These are phyloP conservation scores for Fusarium sp. DNA, from an alignment of 2,329 filamentous ascomycete genomes.

Conservation along the genomic window DNA sequence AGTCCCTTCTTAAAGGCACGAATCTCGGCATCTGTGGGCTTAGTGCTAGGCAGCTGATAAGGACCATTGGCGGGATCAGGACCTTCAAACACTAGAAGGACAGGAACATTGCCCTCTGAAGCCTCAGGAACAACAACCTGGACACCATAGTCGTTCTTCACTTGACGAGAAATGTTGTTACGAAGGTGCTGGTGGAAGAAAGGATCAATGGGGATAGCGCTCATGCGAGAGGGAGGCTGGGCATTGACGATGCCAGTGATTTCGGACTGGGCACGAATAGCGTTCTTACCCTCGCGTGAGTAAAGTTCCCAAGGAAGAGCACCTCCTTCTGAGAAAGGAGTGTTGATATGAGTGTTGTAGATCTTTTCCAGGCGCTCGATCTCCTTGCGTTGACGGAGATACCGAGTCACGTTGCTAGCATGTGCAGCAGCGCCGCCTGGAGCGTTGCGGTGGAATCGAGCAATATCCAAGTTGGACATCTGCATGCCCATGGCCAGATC, in stretches of 20 bases:
- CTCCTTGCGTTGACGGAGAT: constrained; percentile 82
- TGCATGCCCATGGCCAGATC: constrained; percentile 89
- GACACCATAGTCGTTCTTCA: constrained; percentile 76
- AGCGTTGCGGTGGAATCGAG: constrained; percentile 78
- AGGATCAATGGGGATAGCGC: constrained; percentile 72
- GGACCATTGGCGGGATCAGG: constrained; percentile 54
- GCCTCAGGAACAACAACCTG: constrained; percentile 75
- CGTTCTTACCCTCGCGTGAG: constrained; percentile 84
- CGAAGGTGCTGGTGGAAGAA: constrained; percentile 81
- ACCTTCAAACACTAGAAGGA: constrained; percentile 80
- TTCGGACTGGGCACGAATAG: constrained; percentile 76
- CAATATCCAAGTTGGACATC: constrained; percentile 82
- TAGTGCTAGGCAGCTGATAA: constrained; percentile 64
- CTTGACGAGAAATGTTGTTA: constrained; percentile 67
- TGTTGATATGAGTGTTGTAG: constrained; percentile 87
- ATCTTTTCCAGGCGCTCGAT: constrained; percentile 82
- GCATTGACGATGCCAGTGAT: constrained; percentile 77
- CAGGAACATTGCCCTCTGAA: constrained; percentile 64
- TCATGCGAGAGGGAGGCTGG: constrained; percentile 77
- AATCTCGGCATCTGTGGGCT: constrained; percentile 60
- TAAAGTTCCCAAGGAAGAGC: constrained; percentile 88
- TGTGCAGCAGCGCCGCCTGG: constrained; percentile 78
- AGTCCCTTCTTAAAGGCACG: constrained; percentile 63
- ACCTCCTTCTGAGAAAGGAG: constrained; percentile 73
- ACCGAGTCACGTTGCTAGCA: constrained; percentile 85